These are phyloP conservation scores for Colletotrichum sp. DNA, from an alignment of 2,329 filamentous ascomycete species.

Conservation along the genomic window DNA sequence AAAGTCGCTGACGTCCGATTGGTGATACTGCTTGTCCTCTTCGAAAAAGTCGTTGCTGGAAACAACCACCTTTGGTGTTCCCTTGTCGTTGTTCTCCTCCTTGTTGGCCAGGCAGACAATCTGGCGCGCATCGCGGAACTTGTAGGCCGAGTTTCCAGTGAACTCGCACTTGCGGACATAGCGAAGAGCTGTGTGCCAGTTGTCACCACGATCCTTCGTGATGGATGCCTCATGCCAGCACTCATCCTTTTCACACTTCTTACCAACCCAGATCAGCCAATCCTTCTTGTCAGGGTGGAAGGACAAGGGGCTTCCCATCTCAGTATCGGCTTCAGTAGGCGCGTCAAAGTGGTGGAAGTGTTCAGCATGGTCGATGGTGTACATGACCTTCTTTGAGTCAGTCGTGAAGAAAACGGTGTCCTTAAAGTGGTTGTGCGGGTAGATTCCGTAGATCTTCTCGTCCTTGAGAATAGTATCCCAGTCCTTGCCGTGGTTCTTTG, in stretches of 20 bases:
- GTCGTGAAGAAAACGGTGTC: constrained; percentile 90
- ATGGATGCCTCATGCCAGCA: constrained; percentile 80
- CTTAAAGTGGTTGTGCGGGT: constrained; percentile 81
- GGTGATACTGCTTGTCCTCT: constrained; percentile 64
- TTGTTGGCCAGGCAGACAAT: constrained; percentile 63
- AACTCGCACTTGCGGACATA: constrained; percentile 88
- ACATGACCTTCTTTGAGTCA: constrained; percentile 68
- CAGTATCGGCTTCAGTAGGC: constrained; percentile 54
- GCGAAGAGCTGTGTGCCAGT: constrained; percentile 77
- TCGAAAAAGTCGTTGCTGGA: constrained; percentile 82
- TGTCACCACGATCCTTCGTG: constrained; percentile 79
- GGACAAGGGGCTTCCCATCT: constrained; percentile 53
- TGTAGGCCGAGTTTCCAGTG: constrained; percentile 68
- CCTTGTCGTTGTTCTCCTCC: constrained; percentile 68
- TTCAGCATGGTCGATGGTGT: constrained; percentile 80
- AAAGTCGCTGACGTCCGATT: constrained; percentile 80
- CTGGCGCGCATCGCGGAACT: constrained; percentile 56
- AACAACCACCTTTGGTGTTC: constrained; percentile 71
- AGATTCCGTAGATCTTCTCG: constrained; percentile 72
- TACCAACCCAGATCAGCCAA: constrained; percentile 91
- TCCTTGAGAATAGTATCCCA: constrained; percentile 77
- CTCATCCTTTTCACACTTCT: constrained; percentile 66
- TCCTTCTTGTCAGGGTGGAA: constrained; percentile 89
- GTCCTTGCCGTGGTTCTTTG: constrained; percentile 85
- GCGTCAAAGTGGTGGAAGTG: constrained; percentile 77